These are phyloP conservation scores for Aspergillus pseudonomiae DNA, from an alignment of 2,329 filamentous ascomycete species.

Conservation along the genomic window DNA sequence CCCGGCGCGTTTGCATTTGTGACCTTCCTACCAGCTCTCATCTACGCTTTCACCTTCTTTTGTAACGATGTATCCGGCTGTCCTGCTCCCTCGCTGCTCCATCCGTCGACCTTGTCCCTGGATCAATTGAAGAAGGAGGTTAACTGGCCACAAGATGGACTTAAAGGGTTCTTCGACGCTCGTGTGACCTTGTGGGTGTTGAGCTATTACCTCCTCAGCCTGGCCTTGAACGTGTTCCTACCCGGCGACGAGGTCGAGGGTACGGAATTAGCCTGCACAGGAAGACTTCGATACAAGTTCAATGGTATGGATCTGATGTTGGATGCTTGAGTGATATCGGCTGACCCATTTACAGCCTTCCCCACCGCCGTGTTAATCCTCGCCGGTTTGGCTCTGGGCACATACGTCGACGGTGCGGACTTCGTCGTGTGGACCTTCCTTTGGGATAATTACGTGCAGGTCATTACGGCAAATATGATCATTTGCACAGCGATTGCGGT, in stretches of 20 bases:
- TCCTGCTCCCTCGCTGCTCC: conserved; percentile 78
- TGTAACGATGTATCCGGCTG: conserved; percentile 95
- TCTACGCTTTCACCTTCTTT: conserved; percentile 78
- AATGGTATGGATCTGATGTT: conserved; percentile 59
- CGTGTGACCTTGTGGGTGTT: conserved; percentile 70
- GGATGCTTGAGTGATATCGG: conserved; percentile 12
- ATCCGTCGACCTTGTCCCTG: conserved; percentile 70
- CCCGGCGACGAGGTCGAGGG: conserved; percentile 75
- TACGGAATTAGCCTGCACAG: conserved; percentile 69
- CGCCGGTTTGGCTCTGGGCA: conserved; percentile 72
- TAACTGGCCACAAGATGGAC: conserved; percentile 75
- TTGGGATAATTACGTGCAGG: conserved; percentile 83
- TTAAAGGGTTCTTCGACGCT: conserved; percentile 70
- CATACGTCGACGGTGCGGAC: conserved; percentile 73
- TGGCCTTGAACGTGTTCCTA: conserved; percentile 74
- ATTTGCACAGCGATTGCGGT: conserved; percentile 73
- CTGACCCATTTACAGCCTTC: conserved; percentile 60
- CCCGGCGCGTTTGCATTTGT: conserved; percentile 76
- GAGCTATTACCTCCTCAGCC: conserved; percentile 76
- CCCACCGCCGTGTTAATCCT: conserved; percentile 74
- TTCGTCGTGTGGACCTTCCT: conserved; percentile 93
- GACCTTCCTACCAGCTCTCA: conserved; percentile 75
- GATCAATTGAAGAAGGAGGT: conserved; percentile 76
- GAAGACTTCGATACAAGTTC: conserved; percentile 79
- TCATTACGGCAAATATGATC: conserved; percentile 80